Evolutionary conservation across 2,329 filamentous ascomycete genomes (phyloP).

Genomic region (Colletotrichum nymphaeae): DNA sequence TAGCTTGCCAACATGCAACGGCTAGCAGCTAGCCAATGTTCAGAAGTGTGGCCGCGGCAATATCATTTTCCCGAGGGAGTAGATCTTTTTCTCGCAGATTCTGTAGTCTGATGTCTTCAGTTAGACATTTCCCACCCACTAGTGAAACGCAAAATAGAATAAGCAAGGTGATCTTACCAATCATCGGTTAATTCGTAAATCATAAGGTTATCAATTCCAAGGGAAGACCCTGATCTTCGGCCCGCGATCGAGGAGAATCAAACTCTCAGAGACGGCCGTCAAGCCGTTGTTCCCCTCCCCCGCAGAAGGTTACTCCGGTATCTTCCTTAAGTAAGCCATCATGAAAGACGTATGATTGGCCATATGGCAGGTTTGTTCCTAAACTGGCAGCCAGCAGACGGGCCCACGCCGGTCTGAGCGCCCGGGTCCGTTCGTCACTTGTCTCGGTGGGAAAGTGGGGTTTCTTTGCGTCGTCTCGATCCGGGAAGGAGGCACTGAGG

Average conservation of each 20-base stretch:
- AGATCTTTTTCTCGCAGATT: not conserved
- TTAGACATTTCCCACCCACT: not conserved
- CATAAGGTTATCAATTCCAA: slow-evolving; percentile 2
- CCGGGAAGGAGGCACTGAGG: not conserved
- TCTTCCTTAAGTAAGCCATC: not conserved
- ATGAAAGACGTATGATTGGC: not conserved
- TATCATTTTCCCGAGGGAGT: not conserved
- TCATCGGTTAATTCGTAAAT: not conserved
- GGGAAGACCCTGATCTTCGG: slow-evolving; percentile 17
- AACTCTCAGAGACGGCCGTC: not conserved
- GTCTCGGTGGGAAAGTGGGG: slow-evolving; percentile 28
- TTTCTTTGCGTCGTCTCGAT: not conserved
- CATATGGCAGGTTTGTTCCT: slow-evolving; percentile 2
- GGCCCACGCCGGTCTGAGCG: slow-evolving; percentile 26
- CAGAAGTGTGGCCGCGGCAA: too few species aligned
- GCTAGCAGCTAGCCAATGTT: not conserved
- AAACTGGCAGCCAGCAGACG: slow-evolving; percentile 20
- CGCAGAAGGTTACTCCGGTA: not conserved
- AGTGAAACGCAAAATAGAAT: not conserved
- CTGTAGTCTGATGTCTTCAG: not conserved
- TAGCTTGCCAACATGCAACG: not conserved
- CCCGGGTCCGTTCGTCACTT: slow-evolving; percentile 7
- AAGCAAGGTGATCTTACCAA: not conserved
- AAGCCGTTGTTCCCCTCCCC: slow-evolving; percentile 1
- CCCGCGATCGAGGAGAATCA: not conserved